phyloP scores from a whole-genome alignment of 257 asterid genomes.

The Handroanthus guayacan region DNA sequence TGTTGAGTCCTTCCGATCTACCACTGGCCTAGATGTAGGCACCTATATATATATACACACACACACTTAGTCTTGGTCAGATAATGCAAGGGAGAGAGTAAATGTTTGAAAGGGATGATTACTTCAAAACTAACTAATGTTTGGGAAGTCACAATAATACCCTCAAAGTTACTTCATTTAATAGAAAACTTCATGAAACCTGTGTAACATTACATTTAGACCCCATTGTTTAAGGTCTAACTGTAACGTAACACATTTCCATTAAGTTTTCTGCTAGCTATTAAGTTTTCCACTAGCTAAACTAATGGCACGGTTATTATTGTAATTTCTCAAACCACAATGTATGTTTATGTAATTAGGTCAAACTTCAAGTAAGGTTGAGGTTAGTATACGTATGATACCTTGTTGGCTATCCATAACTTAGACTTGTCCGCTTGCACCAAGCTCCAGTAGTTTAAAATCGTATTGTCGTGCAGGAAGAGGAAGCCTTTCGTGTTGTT shows the following conservation, averaged over 20 bases:
- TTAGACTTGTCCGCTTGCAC: conserved; percentile 52
- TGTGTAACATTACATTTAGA: no score
- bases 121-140: no score
- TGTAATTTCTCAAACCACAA: no score
- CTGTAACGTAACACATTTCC: no score
- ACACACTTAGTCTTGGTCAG: conserved; percentile 24
- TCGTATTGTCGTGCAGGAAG: conserved; percentile 50
- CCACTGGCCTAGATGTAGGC: conserved; percentile 36
- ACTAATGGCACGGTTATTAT: no score
- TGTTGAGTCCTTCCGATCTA: conserved; percentile 31
- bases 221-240: no score
- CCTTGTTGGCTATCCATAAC: conserved; percentile 60
- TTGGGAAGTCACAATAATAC: no score
- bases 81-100: background rate
- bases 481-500: conserved; percentile 51
- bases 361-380: background rate
- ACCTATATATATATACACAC: conserved; percentile 38
- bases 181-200: no score
- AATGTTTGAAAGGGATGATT: background rate
- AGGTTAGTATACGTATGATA: conserved; percentile 13
- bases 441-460: conserved; percentile 57
- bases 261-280: no score
- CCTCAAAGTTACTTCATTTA: no score
- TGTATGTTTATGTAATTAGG: background rate
- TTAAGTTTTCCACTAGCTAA: no score